Evolutionary conservation across 257 asterid species (phyloP).

Genomic region (Prunella vulgaris): DNA sequence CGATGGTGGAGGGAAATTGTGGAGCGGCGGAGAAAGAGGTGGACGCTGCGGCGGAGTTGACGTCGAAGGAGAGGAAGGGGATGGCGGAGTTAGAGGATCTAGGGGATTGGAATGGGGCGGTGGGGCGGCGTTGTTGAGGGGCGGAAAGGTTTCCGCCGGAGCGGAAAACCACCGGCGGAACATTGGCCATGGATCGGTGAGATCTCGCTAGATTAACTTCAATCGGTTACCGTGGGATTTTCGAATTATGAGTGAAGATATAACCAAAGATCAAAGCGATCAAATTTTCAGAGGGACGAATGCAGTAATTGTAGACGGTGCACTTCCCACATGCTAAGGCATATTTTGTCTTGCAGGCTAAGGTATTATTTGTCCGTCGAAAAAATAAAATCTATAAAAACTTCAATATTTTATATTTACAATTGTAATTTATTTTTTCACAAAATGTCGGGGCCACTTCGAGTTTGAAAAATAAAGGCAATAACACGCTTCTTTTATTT

Average conservation of each 20-base stretch:
- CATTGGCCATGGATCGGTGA: constrained; percentile 49
- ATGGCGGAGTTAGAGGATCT: constrained; percentile 44
- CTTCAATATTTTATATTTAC: not conserved
- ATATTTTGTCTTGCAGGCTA: not conserved
- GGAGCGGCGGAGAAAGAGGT: constrained; percentile 60
- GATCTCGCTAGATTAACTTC: constrained; percentile 25
- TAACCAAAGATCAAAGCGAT: not conserved
- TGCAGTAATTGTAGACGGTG: not conserved
- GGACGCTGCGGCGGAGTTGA: constrained; percentile 52
- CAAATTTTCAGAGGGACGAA: not conserved
- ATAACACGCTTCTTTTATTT: too few species aligned
- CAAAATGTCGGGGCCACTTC: not conserved
- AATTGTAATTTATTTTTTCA: not conserved
- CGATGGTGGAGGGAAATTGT: constrained; percentile 35
- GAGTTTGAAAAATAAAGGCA: not conserved
- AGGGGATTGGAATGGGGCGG: constrained; percentile 71
- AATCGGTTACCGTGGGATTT: not conserved
- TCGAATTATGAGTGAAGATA: not conserved
- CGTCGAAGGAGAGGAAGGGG: constrained; percentile 76
- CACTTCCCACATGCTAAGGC: not conserved
- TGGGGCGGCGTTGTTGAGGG: constrained; percentile 57
- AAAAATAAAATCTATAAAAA: not conserved
- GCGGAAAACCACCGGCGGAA: constrained; percentile 70
- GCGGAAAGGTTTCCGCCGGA: constrained; percentile 56
- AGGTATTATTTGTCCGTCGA: not conserved